These are phyloP conservation scores for Artemisia annua DNA, from an alignment of 129 eudicot species.

Conservation along the genomic window DNA sequence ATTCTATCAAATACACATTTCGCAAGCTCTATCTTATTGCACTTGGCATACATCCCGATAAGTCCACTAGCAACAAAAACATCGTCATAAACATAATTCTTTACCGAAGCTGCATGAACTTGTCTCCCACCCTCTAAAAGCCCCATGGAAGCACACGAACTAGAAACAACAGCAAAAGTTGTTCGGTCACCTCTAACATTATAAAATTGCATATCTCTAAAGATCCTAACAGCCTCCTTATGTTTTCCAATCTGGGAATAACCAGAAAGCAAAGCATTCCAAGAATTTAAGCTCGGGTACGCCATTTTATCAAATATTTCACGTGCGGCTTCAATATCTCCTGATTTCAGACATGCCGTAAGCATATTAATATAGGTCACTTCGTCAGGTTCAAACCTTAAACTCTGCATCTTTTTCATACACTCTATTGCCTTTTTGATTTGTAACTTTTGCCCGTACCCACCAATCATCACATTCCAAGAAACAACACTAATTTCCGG, in stretches of 20 bases:
- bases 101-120: conserved; percentile 59
- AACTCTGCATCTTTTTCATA: conserved; percentile 52
- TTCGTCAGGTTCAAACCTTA: conserved; percentile 70
- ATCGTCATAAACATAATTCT: conserved; percentile 38
- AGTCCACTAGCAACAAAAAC: conserved; percentile 79
- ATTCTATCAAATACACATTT: conserved; percentile 46
- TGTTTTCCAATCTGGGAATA: conserved; percentile 60
- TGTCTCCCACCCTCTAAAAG: conserved; percentile 62
- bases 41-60: conserved; percentile 66
- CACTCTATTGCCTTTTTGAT: conserved; percentile 52
- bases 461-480: conserved; percentile 90
- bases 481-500: conserved; percentile 59
- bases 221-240: conserved; percentile 57
- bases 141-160: conserved; percentile 65
- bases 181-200: conserved; percentile 63
- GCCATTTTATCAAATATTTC: conserved; percentile 57
- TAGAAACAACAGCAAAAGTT: conserved; percentile 63
- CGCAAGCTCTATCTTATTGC: conserved; percentile 51
- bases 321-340: conserved; percentile 53
- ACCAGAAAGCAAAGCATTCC: conserved; percentile 85
- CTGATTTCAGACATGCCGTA: conserved; percentile 57
- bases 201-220: conserved; percentile 79
- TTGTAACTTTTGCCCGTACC: conserved; percentile 57
- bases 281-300: conserved; percentile 58
- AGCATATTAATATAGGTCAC: conserved; percentile 67